phyloP scores from a whole-genome alignment of 163 green algal genomes.

The Prototheca wickerhamii region DNA sequence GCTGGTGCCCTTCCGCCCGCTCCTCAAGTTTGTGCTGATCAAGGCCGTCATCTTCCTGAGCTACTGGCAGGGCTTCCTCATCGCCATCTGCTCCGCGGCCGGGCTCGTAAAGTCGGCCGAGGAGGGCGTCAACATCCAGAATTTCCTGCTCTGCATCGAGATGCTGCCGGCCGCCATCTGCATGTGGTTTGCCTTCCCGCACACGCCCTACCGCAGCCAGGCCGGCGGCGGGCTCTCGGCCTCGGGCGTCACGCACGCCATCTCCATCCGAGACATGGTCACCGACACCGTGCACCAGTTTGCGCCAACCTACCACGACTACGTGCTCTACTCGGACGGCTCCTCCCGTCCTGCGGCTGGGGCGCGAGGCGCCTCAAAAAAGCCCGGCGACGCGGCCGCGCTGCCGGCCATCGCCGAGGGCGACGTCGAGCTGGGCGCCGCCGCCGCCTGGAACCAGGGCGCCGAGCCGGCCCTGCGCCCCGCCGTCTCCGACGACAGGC shows the following conservation, averaged over 20 bases:
- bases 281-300: constrained; percentile 89
- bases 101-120: constrained; percentile 44
- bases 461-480: too few relatives aligned
- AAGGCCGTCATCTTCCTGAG: constrained; percentile 97
- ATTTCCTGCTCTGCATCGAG: constrained; percentile 92
- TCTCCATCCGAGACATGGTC: constrained; percentile 88
- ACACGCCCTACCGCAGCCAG: constrained; percentile 65
- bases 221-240: constrained; percentile 24
- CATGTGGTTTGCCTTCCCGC: constrained; percentile 88
- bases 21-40: constrained; percentile 94
- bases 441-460: not conserved
- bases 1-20: constrained; percentile 77
- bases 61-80: constrained; percentile 86
- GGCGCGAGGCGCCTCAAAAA: too few relatives aligned
- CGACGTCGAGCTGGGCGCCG: not conserved
- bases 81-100: constrained; percentile 42
- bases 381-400: too few relatives aligned
- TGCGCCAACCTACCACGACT: constrained; percentile 88
- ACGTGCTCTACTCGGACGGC: constrained; percentile 88
- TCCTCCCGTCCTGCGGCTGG: too few relatives aligned
- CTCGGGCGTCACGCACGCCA: constrained; percentile 73
- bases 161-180: constrained; percentile 80
- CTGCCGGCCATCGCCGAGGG: not conserved
- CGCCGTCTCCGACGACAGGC: not conserved
- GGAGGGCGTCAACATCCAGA: constrained; percentile 76